These are phyloP conservation scores for Polychaeton citri DNA, from an alignment of 2,329 filamentous ascomycete genomes.

Conservation along the genomic window DNA sequence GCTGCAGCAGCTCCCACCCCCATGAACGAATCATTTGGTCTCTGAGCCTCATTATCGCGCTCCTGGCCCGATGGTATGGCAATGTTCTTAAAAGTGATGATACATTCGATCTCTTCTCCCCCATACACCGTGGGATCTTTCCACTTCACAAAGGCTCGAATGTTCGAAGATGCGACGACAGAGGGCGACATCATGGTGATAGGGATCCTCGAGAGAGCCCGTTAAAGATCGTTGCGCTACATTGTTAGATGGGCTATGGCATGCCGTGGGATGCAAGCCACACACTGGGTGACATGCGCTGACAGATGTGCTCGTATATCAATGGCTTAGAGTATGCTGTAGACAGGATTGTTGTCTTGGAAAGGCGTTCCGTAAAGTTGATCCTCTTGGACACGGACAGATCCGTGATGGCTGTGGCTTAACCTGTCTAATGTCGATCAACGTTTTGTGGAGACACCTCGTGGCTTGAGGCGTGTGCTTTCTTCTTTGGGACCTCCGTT, in stretches of 20 bases:
- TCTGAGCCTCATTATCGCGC: conserved; percentile 12
- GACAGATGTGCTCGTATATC: neutral
- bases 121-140: conserved; percentile 89
- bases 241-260: neutral
- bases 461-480: neutral
- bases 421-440: neutral
- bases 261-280: neutral
- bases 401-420: neutral
- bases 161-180: conserved; percentile 44
- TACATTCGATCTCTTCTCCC: conserved; percentile 89
- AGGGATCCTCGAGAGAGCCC: neutral
- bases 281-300: neutral
- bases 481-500: neutral
- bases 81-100: conserved; percentile 90
- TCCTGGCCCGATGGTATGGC: conserved; percentile 32
- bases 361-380: neutral
- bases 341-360: too few species aligned
- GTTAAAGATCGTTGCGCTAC: neutral
- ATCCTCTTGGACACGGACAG: neutral
- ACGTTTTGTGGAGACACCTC: neutral
- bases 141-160: conserved; percentile 93
- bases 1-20: neutral
- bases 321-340: too few species aligned
- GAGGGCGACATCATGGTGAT: neutral
- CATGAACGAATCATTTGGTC: neutral